Percentiles rank a stretch among this genome's conserved stretches.
Conservation (phyloP, 2,329 filamentous ascomycete genomes). For the Helminthosporium solani region DNA sequence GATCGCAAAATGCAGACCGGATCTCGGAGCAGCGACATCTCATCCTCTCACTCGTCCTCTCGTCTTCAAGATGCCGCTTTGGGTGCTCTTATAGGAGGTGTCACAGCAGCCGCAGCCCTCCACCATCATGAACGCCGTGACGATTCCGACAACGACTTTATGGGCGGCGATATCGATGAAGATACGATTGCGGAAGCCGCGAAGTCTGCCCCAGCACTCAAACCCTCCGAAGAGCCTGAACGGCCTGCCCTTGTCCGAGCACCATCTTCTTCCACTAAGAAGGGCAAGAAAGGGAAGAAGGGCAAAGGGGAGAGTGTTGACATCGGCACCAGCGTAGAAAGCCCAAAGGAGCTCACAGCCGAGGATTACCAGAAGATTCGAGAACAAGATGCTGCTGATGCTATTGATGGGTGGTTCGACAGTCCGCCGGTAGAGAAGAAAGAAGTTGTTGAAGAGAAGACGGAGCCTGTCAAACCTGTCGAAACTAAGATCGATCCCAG, state of each 20-base stretch:
- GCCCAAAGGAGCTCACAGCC: conserved; percentile 16
- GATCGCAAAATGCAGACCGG: conserved; percentile 22
- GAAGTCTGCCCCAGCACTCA: conserved; percentile 6
- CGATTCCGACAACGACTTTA: conserved; percentile 19
- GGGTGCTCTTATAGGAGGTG: conserved; percentile 27
- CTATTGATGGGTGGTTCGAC: conserved; percentile 27
- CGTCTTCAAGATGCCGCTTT: conserved; percentile 32
- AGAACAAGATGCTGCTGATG: conserved; percentile 28
- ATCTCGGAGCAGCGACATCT: conserved; percentile 15
- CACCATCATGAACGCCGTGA: conserved; percentile 18
- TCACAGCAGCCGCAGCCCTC: conserved; percentile 18
- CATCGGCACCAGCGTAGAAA: conserved; percentile 4
- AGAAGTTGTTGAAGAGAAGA: conserved; percentile 10
- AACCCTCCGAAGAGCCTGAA: conserved; percentile 9
- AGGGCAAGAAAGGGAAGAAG: conserved; percentile 37
- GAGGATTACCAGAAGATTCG: conserved; percentile 23
- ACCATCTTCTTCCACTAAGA: conserved; percentile 24
- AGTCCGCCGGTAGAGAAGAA: conserved; percentile 10
- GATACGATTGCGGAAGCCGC: conserved; percentile 21
- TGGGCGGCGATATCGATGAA: conserved; percentile 25
- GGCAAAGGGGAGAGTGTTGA: conserved; percentile 28
- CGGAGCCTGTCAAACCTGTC: conserved; percentile 6
- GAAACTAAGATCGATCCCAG: conserved; percentile 16
- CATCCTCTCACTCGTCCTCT: conserved; percentile 22
- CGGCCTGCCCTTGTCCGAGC: conserved; percentile 10